Base-by-base conservation (phyloP, 495 filamentous ascomycete genomes). In the Friedmanniomyces endolithicus region DNA sequence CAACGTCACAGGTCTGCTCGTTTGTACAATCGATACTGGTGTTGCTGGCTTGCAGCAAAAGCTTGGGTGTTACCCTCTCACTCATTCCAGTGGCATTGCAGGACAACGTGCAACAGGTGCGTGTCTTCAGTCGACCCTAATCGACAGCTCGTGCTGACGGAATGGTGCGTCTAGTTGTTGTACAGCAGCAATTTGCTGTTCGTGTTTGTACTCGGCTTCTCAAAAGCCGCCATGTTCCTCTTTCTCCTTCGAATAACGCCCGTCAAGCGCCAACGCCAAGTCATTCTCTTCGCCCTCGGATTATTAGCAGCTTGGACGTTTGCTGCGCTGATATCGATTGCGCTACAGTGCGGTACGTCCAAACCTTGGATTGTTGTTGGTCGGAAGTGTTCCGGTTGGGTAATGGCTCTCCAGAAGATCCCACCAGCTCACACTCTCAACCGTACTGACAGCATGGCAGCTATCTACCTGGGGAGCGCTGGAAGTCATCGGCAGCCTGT, bases 101-200 rank as follows among this genome's bases (percentile, higher is more conserved):
- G 37, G 34, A 39, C 6, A 20, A 29, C 16, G 34, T 52, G 16
- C 22, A 52, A 11, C 49, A 52, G n/a, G 11, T 52, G 25, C 39
- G 16, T n/a, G n/a, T n/a, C n/a, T n/a, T n/a, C n/a, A n/a, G n/a
- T n/a, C n/a, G n/a, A n/a, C n/a, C n/a, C n/a, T n/a, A n/a, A 47
- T 47, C 33, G 8, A 8, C 8, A 35, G 16, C 16, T 8, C 16
- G 8, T 16, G 16, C 33, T 35, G 16, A 35, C 16, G 33, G 8
- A 35, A 8, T 16, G 8, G 16, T 8, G 8, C 33, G 8, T 48
- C 12, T n/a, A 56, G 53, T 20, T 56, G 23, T 56, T 37, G 44
- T 56, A 56, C 24, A 45, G 44, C 11, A 56, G 53, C 31, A 56
- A 39, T n/a, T 17, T 56, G 11, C 23, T 56, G 7, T 56, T 49